Evolutionary conservation across 2,329 filamentous ascomycete genomes (phyloP).

Genomic region (Trichoderma gracile): DNA sequence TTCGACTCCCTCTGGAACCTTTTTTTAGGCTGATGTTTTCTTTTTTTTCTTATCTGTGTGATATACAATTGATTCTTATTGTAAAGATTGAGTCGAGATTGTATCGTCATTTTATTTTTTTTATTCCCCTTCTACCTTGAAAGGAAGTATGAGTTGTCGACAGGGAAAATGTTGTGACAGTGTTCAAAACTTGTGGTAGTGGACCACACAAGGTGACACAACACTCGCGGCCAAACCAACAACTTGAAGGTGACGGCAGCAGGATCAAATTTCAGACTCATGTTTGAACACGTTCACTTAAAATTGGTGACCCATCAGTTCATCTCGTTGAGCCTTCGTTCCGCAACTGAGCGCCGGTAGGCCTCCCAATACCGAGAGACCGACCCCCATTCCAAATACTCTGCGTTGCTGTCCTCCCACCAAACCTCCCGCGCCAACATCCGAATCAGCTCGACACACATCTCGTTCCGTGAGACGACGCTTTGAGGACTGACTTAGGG

Average conservation of each 20-base stretch:
- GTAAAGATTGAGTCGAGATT: no score
- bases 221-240: no score
- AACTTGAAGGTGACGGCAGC: no score
- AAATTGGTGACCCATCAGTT: no score
- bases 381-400: background rate
- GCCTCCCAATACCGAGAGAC: background rate
- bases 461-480: conserved; percentile 29
- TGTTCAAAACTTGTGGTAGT: no score
- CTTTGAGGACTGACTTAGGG: conserved; percentile 28
- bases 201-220: no score
- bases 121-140: no score
- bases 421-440: conserved; percentile 29
- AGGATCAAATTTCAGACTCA: no score
- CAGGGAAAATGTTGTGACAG: no score
- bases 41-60: background rate
- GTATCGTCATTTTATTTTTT: background rate
- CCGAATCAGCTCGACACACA: conserved; percentile 29
- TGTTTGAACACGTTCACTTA: background rate
- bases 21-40: background rate
- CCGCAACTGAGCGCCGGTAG: background rate
- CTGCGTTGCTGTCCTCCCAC: conserved; percentile 32
- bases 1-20: conserved; percentile 27
- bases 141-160: no score
- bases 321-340: background rate
- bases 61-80: background rate